Evolutionary conservation across 768 basidiomycete species (phyloP).

Genomic region (Gymnopilus junonius): DNA sequence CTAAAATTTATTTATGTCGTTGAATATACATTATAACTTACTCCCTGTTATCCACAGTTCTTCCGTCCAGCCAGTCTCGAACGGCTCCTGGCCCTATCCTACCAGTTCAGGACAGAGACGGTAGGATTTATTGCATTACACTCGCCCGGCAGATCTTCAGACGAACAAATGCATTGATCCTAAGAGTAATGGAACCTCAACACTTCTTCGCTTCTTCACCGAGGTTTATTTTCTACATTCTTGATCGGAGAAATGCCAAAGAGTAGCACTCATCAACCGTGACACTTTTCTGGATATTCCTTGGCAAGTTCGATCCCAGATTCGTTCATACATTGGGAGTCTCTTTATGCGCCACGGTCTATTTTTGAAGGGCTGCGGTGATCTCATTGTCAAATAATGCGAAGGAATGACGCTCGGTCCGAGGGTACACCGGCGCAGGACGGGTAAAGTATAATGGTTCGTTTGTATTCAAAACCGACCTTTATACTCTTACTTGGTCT

Average conservation of each 20-base stretch:
- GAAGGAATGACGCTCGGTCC: background rate
- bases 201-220: background rate
- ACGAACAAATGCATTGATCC: background rate
- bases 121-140: too few relatives aligned
- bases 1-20: background rate
- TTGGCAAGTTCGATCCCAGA: slow-evolving; percentile 1
- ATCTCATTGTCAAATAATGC: background rate
- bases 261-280: background rate
- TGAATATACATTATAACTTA: background rate
- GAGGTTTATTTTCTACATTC: background rate
- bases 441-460: too few relatives aligned
- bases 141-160: too few relatives aligned
- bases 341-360: background rate
- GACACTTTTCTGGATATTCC: background rate
- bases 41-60: background rate
- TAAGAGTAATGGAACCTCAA: background rate
- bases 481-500: too few relatives aligned
- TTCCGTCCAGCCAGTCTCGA: background rate
- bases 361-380: background rate
- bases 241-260: background rate
- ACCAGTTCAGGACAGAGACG: too few relatives aligned
- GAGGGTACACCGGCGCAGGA: background rate
- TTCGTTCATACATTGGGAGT: background rate
- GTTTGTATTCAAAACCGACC: too few relatives aligned
- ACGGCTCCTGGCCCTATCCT: too few relatives aligned